phyloP scores from a whole-genome alignment of 2,329 filamentous ascomycete genomes.

The Cadophora sp. region DNA sequence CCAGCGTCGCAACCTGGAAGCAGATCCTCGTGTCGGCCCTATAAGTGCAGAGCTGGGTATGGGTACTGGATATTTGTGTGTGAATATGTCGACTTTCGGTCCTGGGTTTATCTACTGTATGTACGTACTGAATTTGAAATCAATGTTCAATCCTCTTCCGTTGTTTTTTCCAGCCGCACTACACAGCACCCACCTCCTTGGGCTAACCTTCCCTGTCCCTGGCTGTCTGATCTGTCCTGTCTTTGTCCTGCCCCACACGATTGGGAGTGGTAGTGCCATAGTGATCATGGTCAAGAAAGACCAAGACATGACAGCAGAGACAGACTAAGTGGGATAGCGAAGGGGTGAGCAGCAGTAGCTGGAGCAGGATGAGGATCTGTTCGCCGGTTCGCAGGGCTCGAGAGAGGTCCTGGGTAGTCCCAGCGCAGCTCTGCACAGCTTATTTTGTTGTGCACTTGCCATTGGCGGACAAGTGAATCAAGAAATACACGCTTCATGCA shows the following conservation, averaged over 20 bases:
- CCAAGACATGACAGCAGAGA: neutral
- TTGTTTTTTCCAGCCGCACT: neutral
- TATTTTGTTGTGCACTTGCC: neutral
- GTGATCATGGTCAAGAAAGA: neutral
- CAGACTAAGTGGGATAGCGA: constrained; percentile 6
- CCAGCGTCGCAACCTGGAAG: constrained; percentile 7
- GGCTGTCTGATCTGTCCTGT: neutral
- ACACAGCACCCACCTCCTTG: neutral
- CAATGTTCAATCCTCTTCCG: neutral
- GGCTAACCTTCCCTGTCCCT: neutral
- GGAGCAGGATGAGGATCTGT: neutral
- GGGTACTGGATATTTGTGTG: neutral
- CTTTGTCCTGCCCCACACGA: neutral
- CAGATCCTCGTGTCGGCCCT: constrained; percentile 7
- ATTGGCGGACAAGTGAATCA: constrained; percentile 15
- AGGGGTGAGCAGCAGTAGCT: neutral
- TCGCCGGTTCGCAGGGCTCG: constrained; percentile 10
- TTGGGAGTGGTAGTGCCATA: constrained; percentile 4
- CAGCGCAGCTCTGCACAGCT: neutral
- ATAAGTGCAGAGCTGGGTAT: neutral
- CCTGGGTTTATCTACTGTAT: neutral
- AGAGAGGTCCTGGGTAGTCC: neutral
- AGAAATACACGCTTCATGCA: constrained; percentile 12
- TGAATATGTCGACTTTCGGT: neutral
- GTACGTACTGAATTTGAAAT: neutral